Base-by-base conservation (phyloP, 2,329 filamentous ascomycete genomes). In the Scedosporium dehoogii region DNA sequence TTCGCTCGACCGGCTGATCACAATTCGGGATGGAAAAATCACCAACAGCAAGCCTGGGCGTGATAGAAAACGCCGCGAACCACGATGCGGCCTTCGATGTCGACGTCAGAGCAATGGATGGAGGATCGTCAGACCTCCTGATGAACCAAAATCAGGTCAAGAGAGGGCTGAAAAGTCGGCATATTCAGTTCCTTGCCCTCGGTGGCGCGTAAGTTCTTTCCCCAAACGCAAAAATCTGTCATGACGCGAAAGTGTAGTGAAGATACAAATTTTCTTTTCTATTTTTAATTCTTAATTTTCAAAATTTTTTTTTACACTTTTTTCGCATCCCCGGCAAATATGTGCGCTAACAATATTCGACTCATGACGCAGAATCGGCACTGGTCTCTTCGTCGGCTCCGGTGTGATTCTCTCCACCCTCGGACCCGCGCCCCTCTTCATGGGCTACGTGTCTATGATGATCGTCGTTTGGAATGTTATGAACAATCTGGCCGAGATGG, bases 371-470 rank as follows among this genome's bases (percentile, higher is more conserved):
- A 83, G 81, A 23, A 86, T 87, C 65, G 85, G 85, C 62, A 87
- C 85, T 3, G 85, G 85, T 67, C 78, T 87, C 21, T 87, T 87
- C 70, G 79, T 88, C 64, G 83, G 84, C 62, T 84, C 82, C 44
- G 85, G 85, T 25, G 73, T 73, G 63, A 83, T 85, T 60, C 74
- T 87, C 60, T 75, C 79, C 41, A 73, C 75, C 9, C 79, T 81
- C 29, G 85, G 85, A 1, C 85, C 85, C 2, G 87, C 86, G 4
- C 86, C 88, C 0, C 74, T 91, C 16, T 81, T 91, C 70, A 85
- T 92, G 72, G 85, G 83, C 25, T 92, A 90, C 71, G 67, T 82
- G 6, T 76, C 75, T 66, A 82, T 83, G 80, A 82, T 81, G 76
- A 27, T 74, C 2, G 69, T 83, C 9, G 80, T 84, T 27, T 84